Percentiles rank a stretch among this genome's conserved stretches.
Evolutionary conservation across 495 filamentous ascomycete species (phyloP).

Genomic region (Diplogelasinospora grovesii): DNA sequence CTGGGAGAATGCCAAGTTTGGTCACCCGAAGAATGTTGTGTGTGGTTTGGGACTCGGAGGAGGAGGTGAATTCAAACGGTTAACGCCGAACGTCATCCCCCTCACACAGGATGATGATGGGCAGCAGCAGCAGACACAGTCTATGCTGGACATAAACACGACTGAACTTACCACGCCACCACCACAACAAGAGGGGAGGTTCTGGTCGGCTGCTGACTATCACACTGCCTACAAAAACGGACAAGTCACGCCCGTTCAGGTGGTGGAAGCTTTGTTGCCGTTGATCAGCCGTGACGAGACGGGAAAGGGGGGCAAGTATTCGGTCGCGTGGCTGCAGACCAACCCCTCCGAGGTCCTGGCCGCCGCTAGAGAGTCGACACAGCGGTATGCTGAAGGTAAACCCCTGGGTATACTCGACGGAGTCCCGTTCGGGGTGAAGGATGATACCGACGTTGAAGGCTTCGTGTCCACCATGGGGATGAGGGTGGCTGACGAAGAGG

Average conservation of each 20-base stretch:
- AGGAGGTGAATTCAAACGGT: too few relatives aligned
- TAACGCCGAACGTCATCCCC: conserved; percentile 70
- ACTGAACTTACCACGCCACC: too few relatives aligned
- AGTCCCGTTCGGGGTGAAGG: conserved; percentile 80
- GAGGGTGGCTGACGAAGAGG: conserved; percentile 27
- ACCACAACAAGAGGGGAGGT: too few relatives aligned
- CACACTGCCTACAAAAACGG: conserved; percentile 64
- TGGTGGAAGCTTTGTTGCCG: conserved; percentile 63
- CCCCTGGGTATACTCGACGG: conserved; percentile 69
- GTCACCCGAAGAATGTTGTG: conserved; percentile 49
- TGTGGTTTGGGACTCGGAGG: too few relatives aligned
- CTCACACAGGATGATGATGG: too few relatives aligned
- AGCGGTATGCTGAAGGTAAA: conserved; percentile 58
- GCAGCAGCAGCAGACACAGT: too few relatives aligned
- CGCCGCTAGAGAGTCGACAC: conserved; percentile 64
- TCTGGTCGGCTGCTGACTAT: conserved; percentile 71
- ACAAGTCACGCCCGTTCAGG: conserved; percentile 60
- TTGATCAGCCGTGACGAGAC: conserved; percentile 55
- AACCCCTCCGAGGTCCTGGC: conserved; percentile 53
- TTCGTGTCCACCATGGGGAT: conserved; percentile 59
- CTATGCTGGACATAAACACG: too few relatives aligned
- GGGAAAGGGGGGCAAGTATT: conserved; percentile 52
- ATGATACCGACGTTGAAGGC: conserved; percentile 71
- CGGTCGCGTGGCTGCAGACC: conserved; percentile 57
- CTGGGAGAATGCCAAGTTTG: conserved; percentile 74